Percentiles rank a stretch among this genome's conserved stretches.
Conservation (phyloP, 495 filamentous ascomycete genomes). For the Tuber calosporum region DNA sequence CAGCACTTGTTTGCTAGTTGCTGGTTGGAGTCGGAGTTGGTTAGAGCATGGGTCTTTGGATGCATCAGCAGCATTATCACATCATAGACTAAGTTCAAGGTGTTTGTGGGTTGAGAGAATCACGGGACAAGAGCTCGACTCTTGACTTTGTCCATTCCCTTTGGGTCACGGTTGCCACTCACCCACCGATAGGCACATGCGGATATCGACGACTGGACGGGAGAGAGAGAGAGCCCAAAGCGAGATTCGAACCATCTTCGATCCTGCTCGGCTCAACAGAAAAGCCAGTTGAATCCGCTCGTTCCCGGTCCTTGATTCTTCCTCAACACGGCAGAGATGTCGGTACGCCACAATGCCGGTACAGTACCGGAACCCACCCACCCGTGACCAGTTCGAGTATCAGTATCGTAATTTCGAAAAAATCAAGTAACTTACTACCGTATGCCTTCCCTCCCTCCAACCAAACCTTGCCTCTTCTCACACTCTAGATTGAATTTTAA, state of each 20-base stretch:
- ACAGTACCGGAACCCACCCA: neutral
- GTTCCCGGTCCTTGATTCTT: neutral
- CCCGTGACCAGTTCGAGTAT: neutral
- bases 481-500: neutral
- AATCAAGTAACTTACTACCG: neutral
- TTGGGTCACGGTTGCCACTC: neutral
- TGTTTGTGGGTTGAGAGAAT: neutral
- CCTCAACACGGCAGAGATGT: neutral
- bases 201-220: neutral
- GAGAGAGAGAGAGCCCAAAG: neutral
- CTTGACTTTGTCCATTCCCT: neutral
- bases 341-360: neutral
- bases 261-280: neutral
- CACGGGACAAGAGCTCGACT: neutral
- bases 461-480: neutral
- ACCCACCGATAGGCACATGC: neutral
- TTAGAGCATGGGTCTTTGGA: neutral
- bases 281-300: neutral
- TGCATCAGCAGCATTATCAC: neutral
- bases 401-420: neutral
- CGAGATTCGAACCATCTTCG: neutral
- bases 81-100: neutral
- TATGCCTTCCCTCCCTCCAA: neutral
- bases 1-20: neutral
- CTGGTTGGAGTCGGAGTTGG: neutral